phyloP scores from a whole-genome alignment of 768 basidiomycete species.

The Russula sp. region DNA sequence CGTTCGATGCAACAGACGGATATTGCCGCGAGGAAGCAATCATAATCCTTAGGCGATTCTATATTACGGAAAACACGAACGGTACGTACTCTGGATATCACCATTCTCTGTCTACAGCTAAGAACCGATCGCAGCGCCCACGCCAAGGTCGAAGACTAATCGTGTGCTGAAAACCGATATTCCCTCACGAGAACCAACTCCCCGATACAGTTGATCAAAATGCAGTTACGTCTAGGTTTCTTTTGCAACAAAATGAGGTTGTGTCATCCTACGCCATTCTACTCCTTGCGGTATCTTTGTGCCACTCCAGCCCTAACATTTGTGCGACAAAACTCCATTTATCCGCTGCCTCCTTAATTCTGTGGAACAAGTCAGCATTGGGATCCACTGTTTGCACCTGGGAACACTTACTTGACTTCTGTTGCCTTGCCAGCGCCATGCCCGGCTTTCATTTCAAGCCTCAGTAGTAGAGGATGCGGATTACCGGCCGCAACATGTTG shows the following conservation, averaged over 20 bases:
- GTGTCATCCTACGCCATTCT: conserved; percentile 2
- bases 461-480: conserved; percentile 67
- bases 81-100: conserved; percentile 59
- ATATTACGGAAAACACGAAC: conserved; percentile 87
- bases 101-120: conserved; percentile 13
- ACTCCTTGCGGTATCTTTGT: not conserved
- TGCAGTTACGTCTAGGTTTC: not conserved
- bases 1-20: conserved; percentile 65
- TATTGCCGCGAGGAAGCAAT: conserved; percentile 54
- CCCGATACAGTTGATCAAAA: conserved; percentile 18
- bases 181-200: conserved; percentile 29
- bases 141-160: conserved; percentile 83
- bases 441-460: conserved; percentile 77
- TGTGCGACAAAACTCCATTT: conserved; percentile 76
- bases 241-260: not conserved
- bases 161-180: conserved; percentile 86
- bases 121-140: conserved; percentile 58
- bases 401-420: conserved; percentile 51
- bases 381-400: not conserved
- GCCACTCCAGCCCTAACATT: conserved; percentile 49
- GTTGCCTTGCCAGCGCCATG: conserved; percentile 81
- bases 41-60: conserved; percentile 58
- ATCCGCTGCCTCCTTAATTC: conserved; percentile 73
- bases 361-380: conserved; percentile 34
- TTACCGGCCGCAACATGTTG: conserved; percentile 65